These are phyloP conservation scores for Intubia oerlemansii DNA, from an alignment of 2,329 filamentous ascomycete species.

Conservation along the genomic window DNA sequence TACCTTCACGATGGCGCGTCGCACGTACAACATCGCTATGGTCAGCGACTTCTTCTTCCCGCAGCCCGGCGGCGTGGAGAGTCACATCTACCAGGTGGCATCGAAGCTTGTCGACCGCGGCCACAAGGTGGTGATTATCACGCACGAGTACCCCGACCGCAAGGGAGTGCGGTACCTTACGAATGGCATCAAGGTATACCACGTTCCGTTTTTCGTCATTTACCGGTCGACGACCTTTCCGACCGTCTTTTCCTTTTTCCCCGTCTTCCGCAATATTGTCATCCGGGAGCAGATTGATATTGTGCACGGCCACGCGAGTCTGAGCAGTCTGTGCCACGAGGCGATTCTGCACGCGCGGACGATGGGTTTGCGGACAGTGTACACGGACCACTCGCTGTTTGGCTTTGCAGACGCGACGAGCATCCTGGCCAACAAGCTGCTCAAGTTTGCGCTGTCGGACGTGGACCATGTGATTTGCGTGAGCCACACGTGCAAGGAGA, in stretches of 20 bases:
- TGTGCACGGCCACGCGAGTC: slow-evolving; percentile 87
- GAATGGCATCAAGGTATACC: slow-evolving; percentile 95
- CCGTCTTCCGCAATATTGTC: slow-evolving; percentile 89
- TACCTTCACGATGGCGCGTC: slow-evolving; percentile 29
- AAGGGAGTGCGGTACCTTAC: slow-evolving; percentile 89
- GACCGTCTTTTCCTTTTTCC: slow-evolving; percentile 96
- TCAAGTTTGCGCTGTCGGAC: slow-evolving; percentile 91
- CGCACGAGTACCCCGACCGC: slow-evolving; percentile 78
- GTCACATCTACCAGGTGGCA: slow-evolving; percentile 94
- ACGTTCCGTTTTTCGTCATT: slow-evolving; percentile 88
- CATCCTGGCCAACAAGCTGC: slow-evolving; percentile 87
- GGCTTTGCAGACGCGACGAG: slow-evolving; percentile 92
- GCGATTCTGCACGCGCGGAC: slow-evolving; percentile 86
- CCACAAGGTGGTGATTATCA: slow-evolving; percentile 96
- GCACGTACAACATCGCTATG: slow-evolving; percentile 60
- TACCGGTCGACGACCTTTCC: slow-evolving; percentile 88
- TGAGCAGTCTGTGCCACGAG: slow-evolving; percentile 86
- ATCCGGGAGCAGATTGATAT: slow-evolving; percentile 91
- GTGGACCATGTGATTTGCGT: slow-evolving; percentile 98
- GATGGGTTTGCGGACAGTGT: slow-evolving; percentile 89
- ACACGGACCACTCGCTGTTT: slow-evolving; percentile 93
- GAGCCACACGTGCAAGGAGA: slow-evolving; percentile 97
- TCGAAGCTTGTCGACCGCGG: slow-evolving; percentile 92
- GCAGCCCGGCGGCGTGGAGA: slow-evolving; percentile 88
- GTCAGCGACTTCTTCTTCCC: slow-evolving; percentile 99